These are phyloP conservation scores for Cyathus pygmaeus DNA, from an alignment of 1,284 basidiomycete species.

Conservation along the genomic window DNA sequence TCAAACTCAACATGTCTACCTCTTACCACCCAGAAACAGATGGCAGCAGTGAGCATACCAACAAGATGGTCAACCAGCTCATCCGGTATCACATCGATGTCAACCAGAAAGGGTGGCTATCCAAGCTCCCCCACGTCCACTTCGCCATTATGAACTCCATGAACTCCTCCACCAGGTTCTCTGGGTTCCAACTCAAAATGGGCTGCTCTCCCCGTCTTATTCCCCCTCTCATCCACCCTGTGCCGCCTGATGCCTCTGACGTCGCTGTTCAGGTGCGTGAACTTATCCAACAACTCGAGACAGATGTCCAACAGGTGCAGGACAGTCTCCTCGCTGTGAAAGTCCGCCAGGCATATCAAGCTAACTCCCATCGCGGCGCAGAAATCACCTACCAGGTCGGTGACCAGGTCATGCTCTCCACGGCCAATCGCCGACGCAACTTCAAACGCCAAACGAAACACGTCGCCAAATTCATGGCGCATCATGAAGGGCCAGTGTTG, in stretches of 20 bases:
- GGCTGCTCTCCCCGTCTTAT: conserved; percentile 33
- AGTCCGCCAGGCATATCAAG: conserved; percentile 12
- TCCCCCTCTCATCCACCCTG: conserved; percentile 21
- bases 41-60: conserved; percentile 38
- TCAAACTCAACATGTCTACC: conserved; percentile 43
- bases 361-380: conserved; percentile 2
- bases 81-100: conserved; percentile 34
- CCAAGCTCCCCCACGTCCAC: conserved; percentile 40
- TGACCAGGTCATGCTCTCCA: conserved; percentile 8
- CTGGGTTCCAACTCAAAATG: conserved; percentile 41
- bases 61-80: conserved; percentile 40
- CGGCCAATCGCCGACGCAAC: not conserved
- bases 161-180: conserved; percentile 37
- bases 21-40: conserved; percentile 52
- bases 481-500: conserved; percentile 22
- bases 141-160: conserved; percentile 52
- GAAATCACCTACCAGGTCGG: not conserved
- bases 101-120: conserved; percentile 48
- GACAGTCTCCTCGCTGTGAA: conserved; percentile 15
- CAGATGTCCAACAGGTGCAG: conserved; percentile 4
- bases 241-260: not conserved
- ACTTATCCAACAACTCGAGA: conserved; percentile 1
- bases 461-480: conserved; percentile 24
- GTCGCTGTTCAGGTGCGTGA: not conserved
- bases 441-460: conserved; percentile 9